Percentiles rank a stretch among this genome's conserved stretches.
phyloP scores from a whole-genome alignment of 345 rosid species.

The Camelina neglecta region DNA sequence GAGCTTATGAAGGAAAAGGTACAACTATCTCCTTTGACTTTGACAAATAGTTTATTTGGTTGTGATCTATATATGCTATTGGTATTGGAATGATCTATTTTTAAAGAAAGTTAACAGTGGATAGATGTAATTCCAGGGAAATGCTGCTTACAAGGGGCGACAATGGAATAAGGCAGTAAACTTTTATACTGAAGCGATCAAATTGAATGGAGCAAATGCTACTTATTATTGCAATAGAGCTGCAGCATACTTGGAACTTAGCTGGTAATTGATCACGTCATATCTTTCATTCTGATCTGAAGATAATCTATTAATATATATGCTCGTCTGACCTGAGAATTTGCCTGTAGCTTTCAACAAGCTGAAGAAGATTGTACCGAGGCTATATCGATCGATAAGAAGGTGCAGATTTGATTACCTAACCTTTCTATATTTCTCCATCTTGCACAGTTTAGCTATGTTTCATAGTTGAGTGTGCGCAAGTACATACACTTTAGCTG shows the following conservation, averaged over 20 bases:
- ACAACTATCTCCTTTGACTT: conserved; percentile 27
- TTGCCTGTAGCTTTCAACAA: conserved; percentile 70
- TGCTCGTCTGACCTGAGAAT: conserved; percentile 28
- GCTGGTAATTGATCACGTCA: conserved; percentile 53
- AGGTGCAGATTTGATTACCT: conserved; percentile 51
- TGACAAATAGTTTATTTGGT: not conserved
- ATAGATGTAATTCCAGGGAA: conserved; percentile 64
- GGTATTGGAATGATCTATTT: conserved; percentile 4
- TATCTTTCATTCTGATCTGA: conserved; percentile 28
- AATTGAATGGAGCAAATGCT: conserved; percentile 69
- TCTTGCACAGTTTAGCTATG: not conserved
- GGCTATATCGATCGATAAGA: conserved; percentile 84
- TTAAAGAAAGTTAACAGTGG: conserved; percentile 11
- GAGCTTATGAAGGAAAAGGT: conserved; percentile 93
- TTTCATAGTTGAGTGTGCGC: not conserved
- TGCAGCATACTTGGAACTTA: conserved; percentile 84
- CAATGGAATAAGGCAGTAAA: conserved; percentile 89
- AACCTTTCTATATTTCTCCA: conserved; percentile 17
- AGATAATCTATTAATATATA: not conserved
- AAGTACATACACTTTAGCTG: not conserved
- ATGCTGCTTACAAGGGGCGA: conserved; percentile 79
- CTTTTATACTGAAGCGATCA: conserved; percentile 86
- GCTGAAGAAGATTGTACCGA: conserved; percentile 86
- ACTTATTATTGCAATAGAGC: conserved; percentile 85
- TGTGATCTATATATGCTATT: conserved; percentile 9